A percentile compares a stretch with the other conserved stretches of the same genome.
Evolutionary conservation across 768 basidiomycete species (phyloP).

Genomic region (Gloeopeniophorella convolvens): DNA sequence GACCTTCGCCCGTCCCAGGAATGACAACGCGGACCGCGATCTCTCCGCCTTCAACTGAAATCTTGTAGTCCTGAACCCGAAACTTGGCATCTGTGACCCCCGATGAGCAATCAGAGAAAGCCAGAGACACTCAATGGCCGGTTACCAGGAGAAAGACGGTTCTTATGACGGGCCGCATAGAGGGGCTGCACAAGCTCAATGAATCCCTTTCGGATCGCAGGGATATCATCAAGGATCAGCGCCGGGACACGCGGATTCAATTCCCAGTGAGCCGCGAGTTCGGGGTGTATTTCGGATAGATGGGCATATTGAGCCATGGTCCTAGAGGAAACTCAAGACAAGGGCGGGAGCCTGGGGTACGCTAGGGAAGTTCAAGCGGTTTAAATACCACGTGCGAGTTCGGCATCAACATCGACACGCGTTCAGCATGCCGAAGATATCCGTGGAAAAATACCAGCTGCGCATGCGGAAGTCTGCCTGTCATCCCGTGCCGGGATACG

Average conservation of each 20-base stretch:
- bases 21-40: slow-evolving; percentile 1
- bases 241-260: not conserved
- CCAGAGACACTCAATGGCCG: not conserved
- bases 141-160: not conserved
- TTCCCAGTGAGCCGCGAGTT: not conserved
- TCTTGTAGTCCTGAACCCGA: not conserved
- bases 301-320: not conserved
- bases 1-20: not conserved
- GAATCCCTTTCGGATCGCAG: not conserved
- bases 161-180: not conserved
- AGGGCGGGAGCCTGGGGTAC: too few species aligned
- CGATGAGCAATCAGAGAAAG: not conserved
- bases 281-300: not conserved
- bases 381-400: too few species aligned
- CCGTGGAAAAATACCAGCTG: too few species aligned
- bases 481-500: too few species aligned
- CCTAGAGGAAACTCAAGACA: too few species aligned
- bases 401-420: too few species aligned
- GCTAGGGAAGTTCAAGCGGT: too few species aligned
- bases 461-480: too few species aligned
- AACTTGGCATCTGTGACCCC: not conserved
- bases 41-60: slow-evolving; percentile 5
- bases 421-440: too few species aligned
- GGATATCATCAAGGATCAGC: not conserved
- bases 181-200: not conserved